phyloP scores from a whole-genome alignment of 2,329 filamentous ascomycete species.

The Pseudophaeomoniella oleicola region DNA sequence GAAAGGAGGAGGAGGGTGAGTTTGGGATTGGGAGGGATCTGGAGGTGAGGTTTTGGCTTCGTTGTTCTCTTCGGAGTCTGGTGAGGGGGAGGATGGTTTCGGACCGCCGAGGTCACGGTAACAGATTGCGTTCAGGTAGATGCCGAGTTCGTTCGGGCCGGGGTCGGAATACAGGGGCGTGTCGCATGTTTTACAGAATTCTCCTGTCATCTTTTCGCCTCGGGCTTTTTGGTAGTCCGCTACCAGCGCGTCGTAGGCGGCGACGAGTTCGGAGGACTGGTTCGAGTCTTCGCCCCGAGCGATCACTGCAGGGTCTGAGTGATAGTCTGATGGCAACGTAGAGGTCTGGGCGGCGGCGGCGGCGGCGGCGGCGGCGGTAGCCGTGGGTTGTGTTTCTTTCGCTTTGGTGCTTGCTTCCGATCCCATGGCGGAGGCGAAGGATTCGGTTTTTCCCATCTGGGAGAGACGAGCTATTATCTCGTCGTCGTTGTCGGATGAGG shows the following conservation, averaged over 20 bases:
- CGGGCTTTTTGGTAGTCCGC: constrained; percentile 79
- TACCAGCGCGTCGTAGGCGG: constrained; percentile 62
- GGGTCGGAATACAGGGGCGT: constrained; percentile 91
- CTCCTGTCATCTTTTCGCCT: constrained; percentile 84
- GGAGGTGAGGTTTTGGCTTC: too few relatives aligned
- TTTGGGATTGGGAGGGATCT: too few relatives aligned
- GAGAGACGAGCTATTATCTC: constrained; percentile 76
- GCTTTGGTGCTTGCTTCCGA: background rate
- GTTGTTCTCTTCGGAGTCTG: background rate
- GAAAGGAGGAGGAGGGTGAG: too few relatives aligned
- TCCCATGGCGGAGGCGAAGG: constrained; percentile 32
- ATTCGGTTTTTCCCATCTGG: constrained; percentile 87
- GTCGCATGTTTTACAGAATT: constrained; percentile 64
- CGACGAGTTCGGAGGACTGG: constrained; percentile 8
- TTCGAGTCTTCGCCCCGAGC: constrained; percentile 17
- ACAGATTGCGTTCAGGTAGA: constrained; percentile 83
- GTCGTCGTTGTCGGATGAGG: constrained; percentile 60
- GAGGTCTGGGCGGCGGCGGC: constrained; percentile 12
- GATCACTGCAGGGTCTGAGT: constrained; percentile 24
- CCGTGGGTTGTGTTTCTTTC: constrained; percentile 25
- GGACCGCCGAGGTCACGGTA: constrained; percentile 63
- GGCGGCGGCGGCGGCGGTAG: constrained; percentile 47
- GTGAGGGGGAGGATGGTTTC: background rate
- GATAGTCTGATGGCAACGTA: constrained; percentile 18
- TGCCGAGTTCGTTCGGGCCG: constrained; percentile 72